phyloP scores from a whole-genome alignment of 2,329 filamentous ascomycete genomes.

The Beauveria bassiana region DNA sequence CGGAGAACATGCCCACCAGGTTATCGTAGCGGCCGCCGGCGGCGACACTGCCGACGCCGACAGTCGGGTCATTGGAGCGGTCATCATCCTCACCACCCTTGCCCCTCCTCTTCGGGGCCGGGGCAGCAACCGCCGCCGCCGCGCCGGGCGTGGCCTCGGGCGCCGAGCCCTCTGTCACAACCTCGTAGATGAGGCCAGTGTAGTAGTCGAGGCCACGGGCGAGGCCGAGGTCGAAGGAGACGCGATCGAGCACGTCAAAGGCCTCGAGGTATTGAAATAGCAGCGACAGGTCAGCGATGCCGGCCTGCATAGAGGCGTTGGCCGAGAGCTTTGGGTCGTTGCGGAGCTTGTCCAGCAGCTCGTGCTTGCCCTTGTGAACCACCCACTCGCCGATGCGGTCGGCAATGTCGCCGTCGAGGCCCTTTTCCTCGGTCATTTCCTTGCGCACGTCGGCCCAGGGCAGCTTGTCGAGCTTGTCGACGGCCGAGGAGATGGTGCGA shows the following conservation, averaged over 20 bases:
- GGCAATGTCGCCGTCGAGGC: conserved; percentile 65
- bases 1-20: conserved; percentile 87
- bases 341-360: conserved; percentile 64
- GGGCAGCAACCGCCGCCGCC: conserved; percentile 28
- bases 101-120: conserved; percentile 42
- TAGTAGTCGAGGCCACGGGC: conserved; percentile 91
- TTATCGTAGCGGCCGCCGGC: conserved; percentile 90
- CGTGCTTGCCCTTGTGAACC: conserved; percentile 64
- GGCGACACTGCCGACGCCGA: conserved; percentile 81
- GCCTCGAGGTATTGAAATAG: conserved; percentile 77
- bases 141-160: conserved; percentile 33
- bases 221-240: conserved; percentile 85
- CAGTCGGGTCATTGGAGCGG: conserved; percentile 67
- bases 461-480: conserved; percentile 92
- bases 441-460: conserved; percentile 84
- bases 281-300: conserved; percentile 71
- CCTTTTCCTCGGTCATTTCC: conserved; percentile 92
- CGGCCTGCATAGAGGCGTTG: conserved; percentile 70
- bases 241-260: conserved; percentile 61
- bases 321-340: conserved; percentile 58
- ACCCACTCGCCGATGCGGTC: conserved; percentile 85
- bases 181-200: conserved; percentile 85
- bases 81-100: conserved; percentile 52
- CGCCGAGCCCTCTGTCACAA: conserved; percentile 73
- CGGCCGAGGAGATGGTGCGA: conserved; percentile 80